Evolutionary conservation across 177 flowering plant species (phyloP).

Genomic region (Tripterygium wilfordii): DNA sequence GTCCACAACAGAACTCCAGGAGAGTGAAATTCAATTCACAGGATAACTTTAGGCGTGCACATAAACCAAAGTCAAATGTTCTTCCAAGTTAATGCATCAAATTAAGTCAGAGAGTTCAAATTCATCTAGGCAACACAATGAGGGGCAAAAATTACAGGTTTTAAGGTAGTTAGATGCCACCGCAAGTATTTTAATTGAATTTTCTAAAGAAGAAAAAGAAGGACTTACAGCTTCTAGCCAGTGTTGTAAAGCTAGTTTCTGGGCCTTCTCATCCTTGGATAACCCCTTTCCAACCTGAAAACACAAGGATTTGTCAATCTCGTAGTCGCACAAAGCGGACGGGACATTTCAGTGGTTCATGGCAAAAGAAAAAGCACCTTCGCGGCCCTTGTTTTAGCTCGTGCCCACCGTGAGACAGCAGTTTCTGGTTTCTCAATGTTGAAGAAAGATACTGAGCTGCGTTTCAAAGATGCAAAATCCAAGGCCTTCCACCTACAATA

Average conservation of each 20-base stretch:
- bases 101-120: too few relatives aligned
- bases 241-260: constrained; percentile 50
- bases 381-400: constrained; percentile 40
- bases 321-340: not conserved
- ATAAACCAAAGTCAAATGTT: too few relatives aligned
- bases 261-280: constrained; percentile 51
- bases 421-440: constrained; percentile 35
- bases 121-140: not conserved
- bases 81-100: too few relatives aligned
- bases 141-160: too few relatives aligned
- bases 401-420: constrained; percentile 37
- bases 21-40: too few relatives aligned
- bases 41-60: too few relatives aligned
- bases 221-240: constrained; percentile 64
- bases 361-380: constrained; percentile 18
- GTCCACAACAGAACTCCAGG: too few relatives aligned
- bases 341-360: not conserved
- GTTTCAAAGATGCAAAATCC: constrained; percentile 44
- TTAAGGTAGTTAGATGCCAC: too few relatives aligned
- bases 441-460: constrained; percentile 41
- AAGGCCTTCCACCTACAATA: constrained; percentile 47
- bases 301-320: not conserved
- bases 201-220: not conserved
- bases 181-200: too few relatives aligned
- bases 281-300: constrained; percentile 51